phyloP scores from a whole-genome alignment of 345 rosid genomes.

The Ceriops zippeliana region DNA sequence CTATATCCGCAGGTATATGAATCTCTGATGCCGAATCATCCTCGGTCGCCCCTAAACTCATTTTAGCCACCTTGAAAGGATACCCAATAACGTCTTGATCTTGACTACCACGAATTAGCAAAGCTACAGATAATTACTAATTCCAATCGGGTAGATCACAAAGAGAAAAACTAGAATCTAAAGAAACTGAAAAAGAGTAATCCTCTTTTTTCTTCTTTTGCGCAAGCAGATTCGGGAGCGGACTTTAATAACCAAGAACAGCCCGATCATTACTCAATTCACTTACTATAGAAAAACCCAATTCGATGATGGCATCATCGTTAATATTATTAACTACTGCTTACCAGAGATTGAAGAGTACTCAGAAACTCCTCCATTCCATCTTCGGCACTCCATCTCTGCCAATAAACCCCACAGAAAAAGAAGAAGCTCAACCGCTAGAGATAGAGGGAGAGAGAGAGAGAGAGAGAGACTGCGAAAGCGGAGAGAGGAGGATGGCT shows the following conservation, averaged over 20 bases:
- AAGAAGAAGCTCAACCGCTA: neutral
- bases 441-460: too few species aligned
- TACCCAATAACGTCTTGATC: neutral
- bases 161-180: neutral
- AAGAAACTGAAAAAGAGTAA: neutral
- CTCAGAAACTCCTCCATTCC: neutral
- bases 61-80: slow-evolving; percentile 54
- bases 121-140: neutral
- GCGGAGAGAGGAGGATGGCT: neutral
- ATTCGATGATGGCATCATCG: neutral
- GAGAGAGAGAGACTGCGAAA: neutral
- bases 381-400: slow-evolving; percentile 1
- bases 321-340: neutral
- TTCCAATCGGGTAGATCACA: neutral
- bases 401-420: neutral
- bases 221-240: slow-evolving; percentile 44
- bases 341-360: slow-evolving; percentile 2
- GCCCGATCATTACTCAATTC: slow-evolving; percentile 23
- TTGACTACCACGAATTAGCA: neutral
- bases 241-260: slow-evolving; percentile 33
- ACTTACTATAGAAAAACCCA: neutral
- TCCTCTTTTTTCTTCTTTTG: slow-evolving; percentile 21
- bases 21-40: slow-evolving; percentile 73
- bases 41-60: slow-evolving; percentile 78
- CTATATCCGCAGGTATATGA: slow-evolving; percentile 75